Conservation (phyloP, 106 monocot species). For the Narthecium ossifragum region DNA sequence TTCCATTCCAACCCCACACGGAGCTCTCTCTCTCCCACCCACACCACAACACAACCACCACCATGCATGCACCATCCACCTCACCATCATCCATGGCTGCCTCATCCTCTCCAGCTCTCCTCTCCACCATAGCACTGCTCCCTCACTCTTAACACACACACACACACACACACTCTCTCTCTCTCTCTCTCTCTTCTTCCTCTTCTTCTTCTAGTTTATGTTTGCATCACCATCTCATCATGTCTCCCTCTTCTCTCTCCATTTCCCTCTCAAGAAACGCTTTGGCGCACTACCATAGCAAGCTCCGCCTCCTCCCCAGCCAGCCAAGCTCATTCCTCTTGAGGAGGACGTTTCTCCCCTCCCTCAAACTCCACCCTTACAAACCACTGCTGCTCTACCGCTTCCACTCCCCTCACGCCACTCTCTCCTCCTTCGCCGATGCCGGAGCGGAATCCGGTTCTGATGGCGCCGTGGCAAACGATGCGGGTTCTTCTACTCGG, state of each 20-base stretch:
- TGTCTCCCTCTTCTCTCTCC: conserved; percentile 26
- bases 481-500: not conserved
- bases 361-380: not conserved
- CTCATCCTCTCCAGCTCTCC: not conserved
- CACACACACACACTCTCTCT: not conserved
- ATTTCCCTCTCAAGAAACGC: conserved; percentile 21
- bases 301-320: not conserved
- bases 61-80: not conserved
- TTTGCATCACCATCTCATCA: not conserved
- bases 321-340: not conserved
- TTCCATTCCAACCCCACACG: too few species aligned
- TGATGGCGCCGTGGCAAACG: not conserved
- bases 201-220: not conserved
- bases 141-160: conserved; percentile 4
- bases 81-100: not conserved
- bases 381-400: not conserved
- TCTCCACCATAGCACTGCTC: not conserved
- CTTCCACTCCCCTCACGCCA: conserved; percentile 16
- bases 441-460: conserved; percentile 21
- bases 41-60: not conserved
- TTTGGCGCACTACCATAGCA: not conserved
- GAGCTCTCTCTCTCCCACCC: conserved; percentile 1
- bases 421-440: conserved; percentile 48
- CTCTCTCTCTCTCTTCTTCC: not conserved
- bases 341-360: not conserved